These are phyloP conservation scores for Kwoniella europaea DNA, from an alignment of 768 basidiomycete species.

Conservation along the genomic window DNA sequence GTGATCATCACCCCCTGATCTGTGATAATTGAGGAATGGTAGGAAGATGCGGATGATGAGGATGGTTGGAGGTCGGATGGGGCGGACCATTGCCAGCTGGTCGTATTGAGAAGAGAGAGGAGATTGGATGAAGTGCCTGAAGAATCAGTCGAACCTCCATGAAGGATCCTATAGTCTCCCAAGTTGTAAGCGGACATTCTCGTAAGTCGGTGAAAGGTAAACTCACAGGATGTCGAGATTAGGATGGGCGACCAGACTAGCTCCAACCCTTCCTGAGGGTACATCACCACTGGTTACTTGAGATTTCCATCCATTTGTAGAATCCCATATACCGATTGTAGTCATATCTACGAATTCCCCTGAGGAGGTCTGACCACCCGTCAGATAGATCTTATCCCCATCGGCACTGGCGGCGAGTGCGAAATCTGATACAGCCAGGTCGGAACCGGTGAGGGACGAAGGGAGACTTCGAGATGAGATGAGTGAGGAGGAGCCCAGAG, in stretches of 20 bases:
- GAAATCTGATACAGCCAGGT: constrained; percentile 52
- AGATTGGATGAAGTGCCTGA: constrained; percentile 40
- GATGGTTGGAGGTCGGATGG: constrained; percentile 55
- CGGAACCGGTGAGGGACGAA: constrained; percentile 38
- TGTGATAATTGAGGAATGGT: constrained; percentile 55
- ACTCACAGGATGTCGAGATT: constrained; percentile 48
- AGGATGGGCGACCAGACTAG: constrained; percentile 54
- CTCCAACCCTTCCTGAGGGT: constrained; percentile 51
- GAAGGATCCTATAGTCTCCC: constrained; percentile 37
- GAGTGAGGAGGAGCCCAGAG: constrained; percentile 38
- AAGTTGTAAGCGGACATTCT: not conserved
- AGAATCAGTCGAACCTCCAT: constrained; percentile 48
- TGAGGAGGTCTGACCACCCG: constrained; percentile 47
- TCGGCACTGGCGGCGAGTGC: constrained; percentile 41
- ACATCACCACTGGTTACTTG: constrained; percentile 48
- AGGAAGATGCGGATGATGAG: constrained; percentile 46
- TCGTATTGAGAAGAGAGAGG: constrained; percentile 54
- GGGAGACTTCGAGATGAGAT: constrained; percentile 38
- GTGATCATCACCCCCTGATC: constrained; percentile 56
- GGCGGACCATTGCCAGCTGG: constrained; percentile 53
- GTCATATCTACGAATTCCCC: constrained; percentile 48
- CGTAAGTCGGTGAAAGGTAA: not conserved
- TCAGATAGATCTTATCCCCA: constrained; percentile 42
- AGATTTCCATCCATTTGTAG: constrained; percentile 43
- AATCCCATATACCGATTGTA: constrained; percentile 47